Evolutionary conservation across 495 filamentous ascomycete genomes (phyloP), one percentile per base, ranked within the genome.

Genomic region (Penicillium macrosclerotiorum): DNA sequence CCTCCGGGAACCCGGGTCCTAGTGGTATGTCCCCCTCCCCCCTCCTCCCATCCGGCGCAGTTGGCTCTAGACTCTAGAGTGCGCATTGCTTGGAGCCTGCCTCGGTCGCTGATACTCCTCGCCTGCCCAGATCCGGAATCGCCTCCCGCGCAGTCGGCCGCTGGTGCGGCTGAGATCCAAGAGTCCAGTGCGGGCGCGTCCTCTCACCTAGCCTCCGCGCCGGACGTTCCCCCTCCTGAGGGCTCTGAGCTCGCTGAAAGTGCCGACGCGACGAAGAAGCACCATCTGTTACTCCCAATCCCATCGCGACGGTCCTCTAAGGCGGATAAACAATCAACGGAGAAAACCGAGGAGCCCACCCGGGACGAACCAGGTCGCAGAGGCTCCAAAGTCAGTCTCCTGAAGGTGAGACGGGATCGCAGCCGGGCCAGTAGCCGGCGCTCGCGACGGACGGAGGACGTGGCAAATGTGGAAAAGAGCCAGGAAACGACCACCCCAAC

Each of bases 241-340:
- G 13, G 45, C 7, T 11, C 51, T 2, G 48, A 54, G 4, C 40
- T 26, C 17, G 18, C 46, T 22, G 60, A 55, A 40, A 42, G 26
- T 23, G 39, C 54, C 32, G 58, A 65, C 20, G 32, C 53, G 11
- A 51, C 76, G 6, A 82, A 80, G 65, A 85, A 81, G 61, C 72
- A 74, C 17, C 74, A 78, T 40, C 74, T 79, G 22, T 71, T 83
- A 16, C 58, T 80, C 13, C 75, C 77, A 54, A 77, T 85, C 45
- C 79, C 83, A 17, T 87, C 84, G 41, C 76, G 85, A 64, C 79
- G 82, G 13, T 86, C 86, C 3, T 84, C 85, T 27, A 83, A 83
- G 46, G 51, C 57, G 36, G 81, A 81, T 50, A 72, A 79, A 52
- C 79, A 85, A 53, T 71, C 79, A 26, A 81, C 77, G 29, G 83